A percentile compares a stretch with the other conserved stretches of the same genome.
phyloP scores from a whole-genome alignment of 345 rosid genomes.

The Acer campestre region DNA sequence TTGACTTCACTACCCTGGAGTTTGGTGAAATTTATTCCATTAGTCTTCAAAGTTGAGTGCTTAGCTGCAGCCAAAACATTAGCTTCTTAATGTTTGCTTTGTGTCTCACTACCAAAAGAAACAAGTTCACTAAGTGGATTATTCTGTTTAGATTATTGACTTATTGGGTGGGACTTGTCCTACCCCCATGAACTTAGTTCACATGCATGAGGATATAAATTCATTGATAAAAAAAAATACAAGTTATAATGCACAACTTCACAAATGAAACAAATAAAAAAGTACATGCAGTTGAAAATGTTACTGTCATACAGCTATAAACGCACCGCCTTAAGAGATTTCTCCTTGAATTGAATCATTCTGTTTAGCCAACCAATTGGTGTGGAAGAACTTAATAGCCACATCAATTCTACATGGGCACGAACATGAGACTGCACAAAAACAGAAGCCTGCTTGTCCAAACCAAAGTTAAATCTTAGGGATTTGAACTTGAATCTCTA shows the following conservation, averaged over 20 bases:
- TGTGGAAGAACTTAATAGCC: conserved; percentile 76
- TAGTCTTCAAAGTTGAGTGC: not conserved
- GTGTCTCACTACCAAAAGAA: not conserved
- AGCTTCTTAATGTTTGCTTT: not conserved
- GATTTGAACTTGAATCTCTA: not conserved
- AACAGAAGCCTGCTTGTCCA: conserved; percentile 72
- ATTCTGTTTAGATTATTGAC: conserved; percentile 11
- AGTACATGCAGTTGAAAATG: not conserved
- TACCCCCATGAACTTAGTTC: conserved; percentile 5
- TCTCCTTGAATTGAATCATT: conserved; percentile 96
- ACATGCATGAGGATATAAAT: conserved; percentile 5
- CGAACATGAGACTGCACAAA: conserved; percentile 90
- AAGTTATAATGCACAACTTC: not conserved
- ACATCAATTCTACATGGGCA: conserved; percentile 82
- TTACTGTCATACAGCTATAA: conserved; percentile 26
- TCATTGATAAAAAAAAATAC: not conserved
- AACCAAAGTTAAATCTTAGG: conserved; percentile 12
- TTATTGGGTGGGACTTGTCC: not conserved
- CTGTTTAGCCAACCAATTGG: conserved; percentile 89
- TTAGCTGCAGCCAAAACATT: not conserved
- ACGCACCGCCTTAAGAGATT: conserved; percentile 82
- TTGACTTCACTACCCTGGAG: conserved; percentile 2
- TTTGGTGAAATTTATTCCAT: not conserved
- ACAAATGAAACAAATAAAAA: not conserved
- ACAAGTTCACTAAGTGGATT: not conserved